Conservation (phyloP, 495 filamentous ascomycete species). For the Halenospora varia region DNA sequence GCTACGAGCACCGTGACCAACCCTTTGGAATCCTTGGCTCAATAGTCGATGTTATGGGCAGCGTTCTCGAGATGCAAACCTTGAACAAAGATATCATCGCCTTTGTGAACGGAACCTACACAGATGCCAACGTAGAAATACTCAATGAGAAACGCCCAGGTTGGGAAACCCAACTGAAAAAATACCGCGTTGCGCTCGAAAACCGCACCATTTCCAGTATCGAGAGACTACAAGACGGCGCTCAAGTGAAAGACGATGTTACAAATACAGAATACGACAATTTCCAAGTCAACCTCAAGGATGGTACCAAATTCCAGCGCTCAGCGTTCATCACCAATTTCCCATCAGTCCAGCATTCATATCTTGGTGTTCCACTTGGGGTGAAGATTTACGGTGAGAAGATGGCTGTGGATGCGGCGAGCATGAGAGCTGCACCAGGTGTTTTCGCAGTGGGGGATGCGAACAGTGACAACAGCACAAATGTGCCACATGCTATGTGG, state of each 20-base stretch:
- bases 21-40: background rate
- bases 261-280: background rate
- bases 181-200: constrained; percentile 37
- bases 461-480: constrained; percentile 53
- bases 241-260: background rate
- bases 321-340: background rate
- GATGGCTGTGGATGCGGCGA: constrained; percentile 37
- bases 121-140: constrained; percentile 31
- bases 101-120: constrained; percentile 53
- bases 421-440: constrained; percentile 44
- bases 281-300: background rate
- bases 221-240: background rate
- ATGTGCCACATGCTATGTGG: constrained; percentile 58
- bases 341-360: constrained; percentile 32
- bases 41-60: constrained; percentile 25
- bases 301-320: background rate
- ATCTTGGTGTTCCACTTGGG: constrained; percentile 42
- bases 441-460: constrained; percentile 55
- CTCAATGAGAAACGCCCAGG: constrained; percentile 35
- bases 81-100: constrained; percentile 24
- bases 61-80: constrained; percentile 34
- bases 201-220: background rate
- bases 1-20: constrained; percentile 36
- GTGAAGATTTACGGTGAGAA: constrained; percentile 40
- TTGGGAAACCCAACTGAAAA: constrained; percentile 42